Conservation (phyloP, 495 filamentous ascomycete genomes). For the Coniosporium apollinis region DNA sequence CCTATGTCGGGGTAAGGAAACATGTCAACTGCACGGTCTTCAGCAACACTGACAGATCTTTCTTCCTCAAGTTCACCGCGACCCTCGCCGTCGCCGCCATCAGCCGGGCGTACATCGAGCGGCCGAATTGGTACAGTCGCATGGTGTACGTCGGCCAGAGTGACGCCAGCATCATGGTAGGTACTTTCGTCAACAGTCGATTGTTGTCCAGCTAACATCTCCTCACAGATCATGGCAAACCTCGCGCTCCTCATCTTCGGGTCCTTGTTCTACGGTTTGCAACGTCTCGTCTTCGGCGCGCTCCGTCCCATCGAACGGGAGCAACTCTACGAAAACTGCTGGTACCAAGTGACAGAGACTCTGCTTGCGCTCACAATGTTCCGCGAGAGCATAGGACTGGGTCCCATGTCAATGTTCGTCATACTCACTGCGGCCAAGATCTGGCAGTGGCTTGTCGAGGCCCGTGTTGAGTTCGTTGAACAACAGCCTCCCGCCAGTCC, state of each 20-base stretch:
- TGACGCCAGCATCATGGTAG: slow-evolving; percentile 83
- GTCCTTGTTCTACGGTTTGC: slow-evolving; percentile 66
- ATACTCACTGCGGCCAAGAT: slow-evolving; percentile 84
- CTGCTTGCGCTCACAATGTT: slow-evolving; percentile 99
- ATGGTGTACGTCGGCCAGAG: slow-evolving; percentile 92
- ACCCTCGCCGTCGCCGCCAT: slow-evolving; percentile 68
- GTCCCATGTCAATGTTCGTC: slow-evolving; percentile 93
- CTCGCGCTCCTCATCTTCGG: slow-evolving; percentile 61
- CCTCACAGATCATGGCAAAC: slow-evolving; percentile 65
- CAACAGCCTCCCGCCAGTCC: slow-evolving; percentile 90
- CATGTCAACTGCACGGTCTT: not conserved
- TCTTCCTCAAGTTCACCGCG: slow-evolving; percentile 41
- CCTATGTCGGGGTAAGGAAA: slow-evolving; percentile 3
- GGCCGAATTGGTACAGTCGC: slow-evolving; percentile 93
- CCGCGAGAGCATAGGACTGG: slow-evolving; percentile 78
- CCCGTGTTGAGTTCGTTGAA: slow-evolving; percentile 82
- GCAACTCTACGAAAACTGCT: slow-evolving; percentile 90
- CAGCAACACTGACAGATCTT: not conserved
- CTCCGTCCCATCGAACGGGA: slow-evolving; percentile 89
- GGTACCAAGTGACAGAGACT: slow-evolving; percentile 94
- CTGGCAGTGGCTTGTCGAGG: slow-evolving; percentile 96
- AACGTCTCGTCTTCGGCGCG: slow-evolving; percentile 78
- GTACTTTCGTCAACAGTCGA: slow-evolving; percentile 7
- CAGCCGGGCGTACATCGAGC: slow-evolving; percentile 78
- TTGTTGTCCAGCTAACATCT: not conserved